Evolutionary conservation across 768 basidiomycete genomes (phyloP).

Genomic region (Trametes cubensis): DNA sequence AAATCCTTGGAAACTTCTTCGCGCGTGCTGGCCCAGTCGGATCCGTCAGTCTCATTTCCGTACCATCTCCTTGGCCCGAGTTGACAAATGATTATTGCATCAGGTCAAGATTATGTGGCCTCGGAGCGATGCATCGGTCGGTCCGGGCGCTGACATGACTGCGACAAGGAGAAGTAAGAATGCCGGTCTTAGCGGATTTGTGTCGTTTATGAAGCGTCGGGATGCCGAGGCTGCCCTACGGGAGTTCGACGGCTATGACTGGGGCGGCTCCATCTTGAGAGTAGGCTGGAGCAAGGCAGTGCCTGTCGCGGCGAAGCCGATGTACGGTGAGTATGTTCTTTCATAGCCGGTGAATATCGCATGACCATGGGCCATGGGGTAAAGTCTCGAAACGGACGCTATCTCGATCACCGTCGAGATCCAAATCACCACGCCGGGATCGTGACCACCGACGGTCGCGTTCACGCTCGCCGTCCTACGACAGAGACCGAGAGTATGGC

Average conservation of each 20-base stretch:
- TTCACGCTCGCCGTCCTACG: slow-evolving; percentile 46
- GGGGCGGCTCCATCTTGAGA: slow-evolving; percentile 86
- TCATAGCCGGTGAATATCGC: not conserved
- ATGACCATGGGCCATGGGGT: not conserved
- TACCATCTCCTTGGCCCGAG: not conserved
- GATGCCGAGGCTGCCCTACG: slow-evolving; percentile 89
- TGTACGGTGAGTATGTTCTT: slow-evolving; percentile 64
- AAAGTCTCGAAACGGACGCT: slow-evolving; percentile 11
- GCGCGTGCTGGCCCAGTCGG: slow-evolving; percentile 92
- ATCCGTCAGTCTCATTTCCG: slow-evolving; percentile 56
- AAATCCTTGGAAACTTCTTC: slow-evolving; percentile 85
- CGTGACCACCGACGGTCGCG: slow-evolving; percentile 46
- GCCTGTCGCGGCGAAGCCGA: slow-evolving; percentile 73
- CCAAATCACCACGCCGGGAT: slow-evolving; percentile 38
- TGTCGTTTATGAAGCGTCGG: slow-evolving; percentile 91
- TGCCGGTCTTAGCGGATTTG: slow-evolving; percentile 89
- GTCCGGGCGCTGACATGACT: slow-evolving; percentile 79
- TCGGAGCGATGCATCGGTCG: slow-evolving; percentile 69
- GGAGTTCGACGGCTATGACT: slow-evolving; percentile 91
- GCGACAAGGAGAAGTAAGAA: slow-evolving; percentile 68
- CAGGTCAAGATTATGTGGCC: slow-evolving; percentile 99
- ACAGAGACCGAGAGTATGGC: slow-evolving; percentile 37
- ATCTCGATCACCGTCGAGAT: slow-evolving; percentile 38
- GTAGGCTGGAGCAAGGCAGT: slow-evolving; percentile 99
- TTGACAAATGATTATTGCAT: slow-evolving; percentile 6